Conservation (phyloP, 352 stramenopile species). For the Pythium sp. region DNA sequence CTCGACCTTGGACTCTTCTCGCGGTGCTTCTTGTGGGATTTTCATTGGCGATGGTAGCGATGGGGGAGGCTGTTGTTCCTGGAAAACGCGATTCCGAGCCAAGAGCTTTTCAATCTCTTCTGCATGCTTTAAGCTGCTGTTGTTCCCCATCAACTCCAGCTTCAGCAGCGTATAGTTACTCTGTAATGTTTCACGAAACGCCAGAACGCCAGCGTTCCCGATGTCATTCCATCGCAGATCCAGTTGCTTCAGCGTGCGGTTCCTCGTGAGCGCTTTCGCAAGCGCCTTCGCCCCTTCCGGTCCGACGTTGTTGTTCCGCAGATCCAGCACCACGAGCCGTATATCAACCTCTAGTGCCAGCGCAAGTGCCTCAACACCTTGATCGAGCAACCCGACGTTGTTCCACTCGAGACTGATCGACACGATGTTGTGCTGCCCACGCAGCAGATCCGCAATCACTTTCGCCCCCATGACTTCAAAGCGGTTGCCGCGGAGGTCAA, state of each 20-base stretch:
- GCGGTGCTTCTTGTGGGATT: neutral
- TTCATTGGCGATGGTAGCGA: neutral
- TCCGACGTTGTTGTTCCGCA: constrained; percentile 86
- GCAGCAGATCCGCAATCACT: constrained; percentile 49
- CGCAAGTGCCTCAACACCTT: constrained; percentile 65
- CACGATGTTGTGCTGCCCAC: constrained; percentile 47
- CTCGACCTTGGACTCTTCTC: neutral
- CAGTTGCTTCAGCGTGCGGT: constrained; percentile 64
- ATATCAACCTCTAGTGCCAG: constrained; percentile 61
- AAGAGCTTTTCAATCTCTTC: constrained; percentile 65
- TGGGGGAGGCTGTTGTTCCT: constrained; percentile 16
- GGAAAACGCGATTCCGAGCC: constrained; percentile 53
- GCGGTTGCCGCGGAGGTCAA: constrained; percentile 77
- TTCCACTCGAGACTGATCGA: constrained; percentile 83
- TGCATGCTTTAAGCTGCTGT: constrained; percentile 64
- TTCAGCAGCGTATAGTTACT: constrained; percentile 58
- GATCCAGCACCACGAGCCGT: constrained; percentile 58
- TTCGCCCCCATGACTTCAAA: constrained; percentile 60
- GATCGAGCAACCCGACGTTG: constrained; percentile 73
- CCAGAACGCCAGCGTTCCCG: constrained; percentile 63
- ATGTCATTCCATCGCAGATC: constrained; percentile 86
- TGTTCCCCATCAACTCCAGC: constrained; percentile 75
- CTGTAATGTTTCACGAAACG: constrained; percentile 72
- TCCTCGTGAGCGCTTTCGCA: constrained; percentile 48
- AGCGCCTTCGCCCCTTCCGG: constrained; percentile 67